Conservation (phyloP, 2,329 filamentous ascomycete species). For the Aureobasidium sp. region DNA sequence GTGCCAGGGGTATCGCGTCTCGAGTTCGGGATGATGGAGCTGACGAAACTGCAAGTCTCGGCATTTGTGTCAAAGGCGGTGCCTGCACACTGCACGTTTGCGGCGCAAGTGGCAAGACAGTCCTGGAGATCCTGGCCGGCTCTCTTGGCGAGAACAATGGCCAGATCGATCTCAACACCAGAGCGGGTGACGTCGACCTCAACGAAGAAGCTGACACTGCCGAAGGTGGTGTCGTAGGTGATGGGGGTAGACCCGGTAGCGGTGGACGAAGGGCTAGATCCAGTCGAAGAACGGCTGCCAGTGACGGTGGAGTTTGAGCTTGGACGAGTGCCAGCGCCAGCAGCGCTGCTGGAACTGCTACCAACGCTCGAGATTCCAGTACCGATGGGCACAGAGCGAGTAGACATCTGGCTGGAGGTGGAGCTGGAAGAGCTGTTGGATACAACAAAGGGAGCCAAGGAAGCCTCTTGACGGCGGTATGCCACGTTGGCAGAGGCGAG, state of each 20-base stretch:
- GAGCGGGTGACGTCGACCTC: not conserved
- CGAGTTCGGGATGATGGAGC: not conserved
- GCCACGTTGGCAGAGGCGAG: not conserved
- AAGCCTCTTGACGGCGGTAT: conserved; percentile 1
- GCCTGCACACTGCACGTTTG: not conserved
- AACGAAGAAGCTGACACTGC: not conserved
- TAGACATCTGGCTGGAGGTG: not conserved
- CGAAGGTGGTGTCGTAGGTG: not conserved
- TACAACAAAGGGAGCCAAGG: not conserved
- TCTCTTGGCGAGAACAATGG: not conserved
- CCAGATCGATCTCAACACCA: not conserved
- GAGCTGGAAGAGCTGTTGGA: not conserved
- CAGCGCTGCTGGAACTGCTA: not conserved
- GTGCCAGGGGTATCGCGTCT: not conserved
- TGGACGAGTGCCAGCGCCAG: not conserved
- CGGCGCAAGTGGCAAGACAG: conserved; percentile 1
- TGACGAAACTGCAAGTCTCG: not conserved
- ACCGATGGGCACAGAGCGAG: not conserved
- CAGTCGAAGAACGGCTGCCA: not conserved
- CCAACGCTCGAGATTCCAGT: not conserved
- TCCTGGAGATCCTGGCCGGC: not conserved
- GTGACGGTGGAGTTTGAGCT: not conserved
- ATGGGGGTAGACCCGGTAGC: not conserved
- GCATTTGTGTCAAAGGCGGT: conserved; percentile 7
- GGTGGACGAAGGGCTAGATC: not conserved